Evolutionary conservation across 73 alveolate species (phyloP), one percentile per base, ranked within the genome.

Genomic region (Durusdinium trenchii): DNA sequence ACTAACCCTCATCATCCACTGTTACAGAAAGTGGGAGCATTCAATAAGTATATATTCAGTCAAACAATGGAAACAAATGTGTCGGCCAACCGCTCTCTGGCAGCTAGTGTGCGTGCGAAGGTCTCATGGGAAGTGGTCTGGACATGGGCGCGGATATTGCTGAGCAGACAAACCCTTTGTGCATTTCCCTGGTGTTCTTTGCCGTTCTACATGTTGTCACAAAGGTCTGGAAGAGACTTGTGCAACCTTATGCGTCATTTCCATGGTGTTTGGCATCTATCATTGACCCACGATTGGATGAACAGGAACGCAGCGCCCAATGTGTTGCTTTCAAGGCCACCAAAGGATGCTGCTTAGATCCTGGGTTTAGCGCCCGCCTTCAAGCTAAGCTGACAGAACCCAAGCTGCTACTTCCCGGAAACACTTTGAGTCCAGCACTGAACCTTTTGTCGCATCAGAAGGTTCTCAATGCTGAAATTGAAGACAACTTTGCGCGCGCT

Each of bases 401-500:
- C 26, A 18, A 61, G 5, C 48, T 35, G 3, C 3, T 43, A 0
- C 84, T 61, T 7, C 30, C 40, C 2, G 84, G 69, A 36, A 36
- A 36, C 61, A 32, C 61, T 36, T 35, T 20, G 84, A 54, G 23
- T 76, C 90, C 90, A 9, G 50, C 46, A 10, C 5, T 64, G 23
- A 26, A 10, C 23, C 38, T 46, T 2, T 10, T 89, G 23, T 4
- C 57, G 28, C 86, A 64, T 52, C 86, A 64, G 30, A 89, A 89
- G 52, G 86, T 45, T 0, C 42, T 67, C 35, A 89, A 89, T 52
- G 45, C 69, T 4, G 83, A 89, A 36, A 48, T 89, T 4, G 96
- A 89, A 73, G 78, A 89, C 86, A 89, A 50, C 30, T 89, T 89
- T 35, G 96, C 96, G 14, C 28, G 96, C 18, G 51, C 47, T 30